Base-by-base conservation (phyloP, 768 basidiomycete genomes). In the Leccinum uliginosum region DNA sequence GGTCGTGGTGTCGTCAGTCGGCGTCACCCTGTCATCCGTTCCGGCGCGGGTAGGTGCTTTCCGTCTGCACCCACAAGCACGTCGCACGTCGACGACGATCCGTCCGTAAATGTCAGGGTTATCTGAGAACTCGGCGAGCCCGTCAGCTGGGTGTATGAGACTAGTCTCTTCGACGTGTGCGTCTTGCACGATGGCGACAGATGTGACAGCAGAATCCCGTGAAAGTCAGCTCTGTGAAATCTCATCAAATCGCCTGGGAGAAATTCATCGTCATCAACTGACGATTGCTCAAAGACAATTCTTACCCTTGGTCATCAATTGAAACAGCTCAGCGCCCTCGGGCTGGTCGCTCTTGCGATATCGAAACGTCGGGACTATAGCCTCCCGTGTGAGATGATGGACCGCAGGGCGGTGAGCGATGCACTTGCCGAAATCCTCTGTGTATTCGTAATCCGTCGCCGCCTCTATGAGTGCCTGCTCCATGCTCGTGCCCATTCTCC, bases 191-290 rank as follows among this genome's bases (percentile, higher is more conserved):
- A 72, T 15, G 76, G 63, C 1, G 80, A 74, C 26, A 88, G 69
- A 55, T 74, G 74, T 45, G 73, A 68, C 8, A 89, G 74, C 52
- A 90, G 75, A 2, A 77, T 79, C n/a, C 73, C 69, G 54, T 88
- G 86, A 62, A 89, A 86, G 61, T 87, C 85, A n/a, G 85, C 77
- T n/a, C 88, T 82, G 68, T 87, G 87, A 58, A 89, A 76, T 52
- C 63, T 69, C 56, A 83, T 73, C 57, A 83, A 53, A 54, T 71
- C 71, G 17, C 83, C 83, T 84, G 63, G 38, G n/a, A 27, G 48
- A 48, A 26, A 14, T n/a, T n/a, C n/a, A 54, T 29, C 9, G 24
- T n/a, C 4, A 9, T 17, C 24, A 27, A 19, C 27, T 0, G 14
- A 17, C 17, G 8, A 26, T 48, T 3, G 6, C 27, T 47, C 23